These are phyloP conservation scores for Naganishia cerealis DNA, from an alignment of 1,284 basidiomycete species.

Conservation along the genomic window DNA sequence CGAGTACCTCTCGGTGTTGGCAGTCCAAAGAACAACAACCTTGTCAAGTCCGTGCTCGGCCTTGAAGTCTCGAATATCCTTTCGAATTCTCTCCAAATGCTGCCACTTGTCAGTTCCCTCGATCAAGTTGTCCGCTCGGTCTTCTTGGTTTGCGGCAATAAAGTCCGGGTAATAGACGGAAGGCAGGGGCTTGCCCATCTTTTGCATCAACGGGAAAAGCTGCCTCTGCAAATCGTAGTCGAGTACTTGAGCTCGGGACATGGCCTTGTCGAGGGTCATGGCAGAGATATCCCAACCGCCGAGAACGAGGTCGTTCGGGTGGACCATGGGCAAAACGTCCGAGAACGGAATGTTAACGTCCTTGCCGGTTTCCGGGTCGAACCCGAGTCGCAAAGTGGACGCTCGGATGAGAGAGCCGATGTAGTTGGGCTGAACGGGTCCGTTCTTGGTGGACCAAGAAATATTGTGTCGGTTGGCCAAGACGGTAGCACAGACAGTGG, in stretches of 20 bases:
- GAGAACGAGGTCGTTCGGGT: slow-evolving; percentile 96
- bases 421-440: slow-evolving; percentile 93
- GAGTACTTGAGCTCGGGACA: slow-evolving; percentile 89
- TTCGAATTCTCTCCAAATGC: slow-evolving; percentile 88
- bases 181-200: slow-evolving; percentile 75
- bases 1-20: slow-evolving; percentile 97
- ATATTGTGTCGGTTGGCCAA: slow-evolving; percentile 96
- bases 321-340: slow-evolving; percentile 95
- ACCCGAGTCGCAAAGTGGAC: slow-evolving; percentile 88
- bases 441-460: slow-evolving; percentile 90
- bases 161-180: slow-evolving; percentile 93
- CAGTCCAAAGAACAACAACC: slow-evolving; percentile 93
- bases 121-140: slow-evolving; percentile 82
- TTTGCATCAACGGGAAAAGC: slow-evolving; percentile 79
- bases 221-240: slow-evolving; percentile 97
- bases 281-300: slow-evolving; percentile 98
- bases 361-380: slow-evolving; percentile 77
- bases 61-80: slow-evolving; percentile 94
- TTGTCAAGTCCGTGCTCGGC: slow-evolving; percentile 76
- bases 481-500: slow-evolving; percentile 89
- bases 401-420: slow-evolving; percentile 86
- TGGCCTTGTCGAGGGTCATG: slow-evolving; percentile 80
- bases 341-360: slow-evolving; percentile 91
- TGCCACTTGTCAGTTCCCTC: slow-evolving; percentile 81
- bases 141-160: slow-evolving; percentile 96